Evolutionary conservation across 306 rosid genomes (phyloP), one percentile per base, ranked within the genome.

Genomic region (Prunus campanulata): DNA sequence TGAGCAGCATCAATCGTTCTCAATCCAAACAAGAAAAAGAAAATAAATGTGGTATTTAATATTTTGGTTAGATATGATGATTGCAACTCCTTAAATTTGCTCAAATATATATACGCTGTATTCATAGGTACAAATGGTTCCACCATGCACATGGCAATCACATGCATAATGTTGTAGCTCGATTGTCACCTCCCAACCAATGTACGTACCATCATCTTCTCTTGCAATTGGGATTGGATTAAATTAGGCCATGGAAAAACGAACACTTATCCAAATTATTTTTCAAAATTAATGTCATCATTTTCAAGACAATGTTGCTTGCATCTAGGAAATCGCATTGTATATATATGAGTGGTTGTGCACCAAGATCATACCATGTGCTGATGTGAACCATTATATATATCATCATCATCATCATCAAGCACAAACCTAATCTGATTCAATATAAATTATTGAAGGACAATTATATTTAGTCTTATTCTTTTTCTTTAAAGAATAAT

Each of bases 111-210:
- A 24, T 74, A 29, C 61, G 62, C 13, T 8, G 22, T 3, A 30
- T 48, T 49, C 2, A 29, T 25, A 14, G 30, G 4, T 15, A 57
- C 50, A 19, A 9, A n/a, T 32, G 39, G 81, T 59, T 81, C 63
- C 78, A 75, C 85, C 78, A 68, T 68, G 78, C 84, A 83, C 90
- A 84, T 83, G 87, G 90, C 51, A 67, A 60, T 61, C 86, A 82
- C 90, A 83, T 85, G 85, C 78, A 25, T 79, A 20, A 14, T 25
- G 12, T 59, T 46, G 57, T 56, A 57, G 86, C 69, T 78, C 64
- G 65, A 81, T 50, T 50, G 80, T 70, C 82, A 70, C 76, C 73
- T 79, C 82, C 83, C 29, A 70, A 85, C 81, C 83, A 72, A 79
- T 29, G 25, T 60, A 71, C 24, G 54, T 62, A 14, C 67, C 65